Conservation (phyloP, 805 yeast genomes). For the Zygosaccharomyces bisporus region DNA sequence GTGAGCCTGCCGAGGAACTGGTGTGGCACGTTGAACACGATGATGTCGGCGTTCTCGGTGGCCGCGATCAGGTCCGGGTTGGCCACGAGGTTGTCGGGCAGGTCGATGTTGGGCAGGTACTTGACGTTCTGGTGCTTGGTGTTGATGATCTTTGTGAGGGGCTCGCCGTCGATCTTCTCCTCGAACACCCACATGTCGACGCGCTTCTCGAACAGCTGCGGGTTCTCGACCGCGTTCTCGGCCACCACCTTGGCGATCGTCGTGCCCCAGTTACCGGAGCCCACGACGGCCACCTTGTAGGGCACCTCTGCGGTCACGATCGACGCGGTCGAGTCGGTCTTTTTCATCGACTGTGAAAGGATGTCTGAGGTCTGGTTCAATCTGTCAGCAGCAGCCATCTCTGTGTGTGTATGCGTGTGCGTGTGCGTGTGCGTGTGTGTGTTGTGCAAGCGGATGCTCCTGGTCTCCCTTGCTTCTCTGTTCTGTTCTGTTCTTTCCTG, state of each 20-base stretch:
- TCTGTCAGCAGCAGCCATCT: constrained; percentile 34
- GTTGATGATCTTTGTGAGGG: constrained; percentile 88
- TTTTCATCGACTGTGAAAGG: constrained; percentile 26
- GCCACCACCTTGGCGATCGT: constrained; percentile 94
- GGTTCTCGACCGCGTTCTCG: constrained; percentile 73
- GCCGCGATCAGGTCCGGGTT: constrained; percentile 78
- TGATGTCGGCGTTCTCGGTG: constrained; percentile 75
- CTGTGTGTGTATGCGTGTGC: constrained; percentile 1
- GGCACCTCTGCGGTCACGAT: constrained; percentile 31
- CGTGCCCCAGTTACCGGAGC: constrained; percentile 98
- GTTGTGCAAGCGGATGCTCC: too few relatives aligned
- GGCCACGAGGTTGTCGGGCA: constrained; percentile 85
- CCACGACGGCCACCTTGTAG: constrained; percentile 70
- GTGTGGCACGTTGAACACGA: constrained; percentile 95
- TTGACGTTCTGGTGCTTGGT: constrained; percentile 88
- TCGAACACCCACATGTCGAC: constrained; percentile 98
- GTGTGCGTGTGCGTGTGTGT: background rate
- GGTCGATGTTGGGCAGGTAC: constrained; percentile 82
- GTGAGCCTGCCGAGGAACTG: constrained; percentile 83
- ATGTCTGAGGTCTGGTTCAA: constrained; percentile 32
- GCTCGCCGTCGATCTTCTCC: constrained; percentile 72
- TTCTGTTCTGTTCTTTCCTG: too few relatives aligned
- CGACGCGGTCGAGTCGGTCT: constrained; percentile 18
- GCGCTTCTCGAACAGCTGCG: constrained; percentile 61
- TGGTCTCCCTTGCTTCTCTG: too few relatives aligned